Evolutionary conservation across 2,329 filamentous ascomycete species (phyloP).

Genomic region (Delphinella strobiligena): DNA sequence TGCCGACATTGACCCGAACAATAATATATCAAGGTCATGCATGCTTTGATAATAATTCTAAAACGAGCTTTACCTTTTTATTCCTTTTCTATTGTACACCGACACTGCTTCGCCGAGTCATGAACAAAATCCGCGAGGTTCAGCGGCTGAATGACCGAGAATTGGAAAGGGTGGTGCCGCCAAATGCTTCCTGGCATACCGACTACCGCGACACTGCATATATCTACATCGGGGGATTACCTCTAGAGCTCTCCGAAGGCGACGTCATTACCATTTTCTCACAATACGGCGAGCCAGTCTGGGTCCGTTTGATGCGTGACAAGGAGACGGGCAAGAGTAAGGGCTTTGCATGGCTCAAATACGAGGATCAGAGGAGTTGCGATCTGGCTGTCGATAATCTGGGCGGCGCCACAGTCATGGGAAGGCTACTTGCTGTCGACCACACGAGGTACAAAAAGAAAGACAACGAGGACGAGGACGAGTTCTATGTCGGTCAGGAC

Average conservation of each 20-base stretch:
- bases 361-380: slow-evolving; percentile 93
- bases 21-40: slow-evolving; percentile 7
- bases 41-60: slow-evolving; percentile 3
- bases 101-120: too few species aligned
- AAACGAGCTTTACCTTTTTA: slow-evolving; percentile 3
- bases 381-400: slow-evolving; percentile 95
- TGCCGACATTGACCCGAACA: neutral
- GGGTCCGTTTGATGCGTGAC: slow-evolving; percentile 84
- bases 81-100: neutral
- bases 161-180: slow-evolving; percentile 74
- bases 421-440: slow-evolving; percentile 73
- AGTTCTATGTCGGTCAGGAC: slow-evolving; percentile 44
- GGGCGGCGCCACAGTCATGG: slow-evolving; percentile 71
- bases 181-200: slow-evolving; percentile 87
- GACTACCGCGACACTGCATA: slow-evolving; percentile 98
- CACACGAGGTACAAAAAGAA: slow-evolving; percentile 84
- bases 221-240: slow-evolving; percentile 88
- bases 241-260: slow-evolving; percentile 86
- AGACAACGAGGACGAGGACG: slow-evolving; percentile 50
- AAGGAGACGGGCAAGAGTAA: slow-evolving; percentile 92
- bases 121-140: slow-evolving; percentile 92
- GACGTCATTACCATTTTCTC: slow-evolving; percentile 95
- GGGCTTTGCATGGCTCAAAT: slow-evolving; percentile 93
- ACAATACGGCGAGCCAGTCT: slow-evolving; percentile 89
- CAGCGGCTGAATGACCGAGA: slow-evolving; percentile 89